Percentiles rank a stretch among this genome's conserved stretches.
These are phyloP conservation scores for Paramyrothecium sp. DNA, from an alignment of 2,329 filamentous ascomycete species.

Conservation along the genomic window DNA sequence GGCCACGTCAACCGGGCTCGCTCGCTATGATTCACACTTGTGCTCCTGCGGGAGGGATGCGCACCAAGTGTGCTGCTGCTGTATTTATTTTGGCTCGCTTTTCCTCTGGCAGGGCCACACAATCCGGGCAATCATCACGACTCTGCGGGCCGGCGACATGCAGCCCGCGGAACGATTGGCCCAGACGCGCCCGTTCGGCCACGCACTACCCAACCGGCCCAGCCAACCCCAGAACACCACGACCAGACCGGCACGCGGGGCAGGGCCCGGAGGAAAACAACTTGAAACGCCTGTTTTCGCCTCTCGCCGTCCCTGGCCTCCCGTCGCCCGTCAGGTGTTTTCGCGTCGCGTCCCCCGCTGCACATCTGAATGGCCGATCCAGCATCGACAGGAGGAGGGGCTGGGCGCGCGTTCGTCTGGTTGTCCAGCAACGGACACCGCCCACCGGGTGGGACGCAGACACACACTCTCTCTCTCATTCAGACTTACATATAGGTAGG, in stretches of 20 bases:
- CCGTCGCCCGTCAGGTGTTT: constrained; percentile 15
- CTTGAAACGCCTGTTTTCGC: constrained; percentile 11
- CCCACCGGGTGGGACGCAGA: background rate
- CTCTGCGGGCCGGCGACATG: background rate
- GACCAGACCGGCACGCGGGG: background rate
- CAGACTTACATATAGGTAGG: background rate
- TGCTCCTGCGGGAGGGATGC: background rate
- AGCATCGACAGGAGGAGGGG: background rate
- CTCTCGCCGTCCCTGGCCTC: background rate
- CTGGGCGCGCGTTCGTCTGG: background rate
- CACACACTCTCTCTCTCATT: background rate
- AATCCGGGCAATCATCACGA: background rate
- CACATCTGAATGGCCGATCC: background rate
- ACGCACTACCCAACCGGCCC: background rate
- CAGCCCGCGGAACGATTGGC: constrained; percentile 1
- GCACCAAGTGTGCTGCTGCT: constrained; percentile 1
- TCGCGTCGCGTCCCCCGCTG: constrained; percentile 14
- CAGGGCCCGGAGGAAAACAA: background rate
- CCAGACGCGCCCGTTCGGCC: background rate
- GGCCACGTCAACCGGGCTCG: background rate
- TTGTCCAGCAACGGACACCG: constrained; percentile 4
- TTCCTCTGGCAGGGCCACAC: constrained; percentile 2
- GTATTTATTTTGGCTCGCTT: background rate
- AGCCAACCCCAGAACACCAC: background rate
- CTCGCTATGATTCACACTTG: background rate